A percentile compares a stretch with the other conserved stretches of the same genome.
phyloP scores from a whole-genome alignment of 352 stramenopile genomes.

The Phytophthora foliorum region DNA sequence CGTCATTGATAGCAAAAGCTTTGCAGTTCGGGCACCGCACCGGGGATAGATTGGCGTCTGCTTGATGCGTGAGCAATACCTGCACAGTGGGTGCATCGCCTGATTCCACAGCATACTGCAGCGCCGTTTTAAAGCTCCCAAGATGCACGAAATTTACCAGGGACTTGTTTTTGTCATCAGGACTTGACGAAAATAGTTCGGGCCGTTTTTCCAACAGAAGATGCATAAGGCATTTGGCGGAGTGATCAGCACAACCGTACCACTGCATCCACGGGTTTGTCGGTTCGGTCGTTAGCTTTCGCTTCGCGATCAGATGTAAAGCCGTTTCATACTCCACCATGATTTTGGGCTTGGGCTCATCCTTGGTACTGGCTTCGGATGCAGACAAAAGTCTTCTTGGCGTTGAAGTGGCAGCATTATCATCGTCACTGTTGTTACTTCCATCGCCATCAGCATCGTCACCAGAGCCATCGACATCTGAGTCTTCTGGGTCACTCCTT shows the following conservation, averaged over 20 bases:
- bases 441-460: conserved; percentile 15
- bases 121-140: conserved; percentile 59
- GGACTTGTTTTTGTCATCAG: conserved; percentile 26
- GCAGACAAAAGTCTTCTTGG: background rate
- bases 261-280: conserved; percentile 45
- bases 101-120: conserved; percentile 65
- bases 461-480: conserved; percentile 6
- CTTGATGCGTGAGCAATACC: conserved; percentile 46
- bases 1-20: conserved; percentile 18
- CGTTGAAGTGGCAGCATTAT: conserved; percentile 2
- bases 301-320: conserved; percentile 60
- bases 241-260: conserved; percentile 43
- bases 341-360: conserved; percentile 28
- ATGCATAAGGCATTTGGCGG: conserved; percentile 51
- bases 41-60: conserved; percentile 64
- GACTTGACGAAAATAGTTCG: conserved; percentile 31
- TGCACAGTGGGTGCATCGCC: conserved; percentile 51
- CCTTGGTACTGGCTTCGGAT: background rate
- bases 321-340: conserved; percentile 57
- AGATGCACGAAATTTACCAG: conserved; percentile 62
- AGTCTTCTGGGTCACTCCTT: conserved; percentile 7
- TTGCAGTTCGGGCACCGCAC: conserved; percentile 58
- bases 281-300: conserved; percentile 48
- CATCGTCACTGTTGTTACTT: conserved; percentile 23
- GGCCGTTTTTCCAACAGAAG: conserved; percentile 55